A percentile compares a stretch with the other conserved stretches of the same genome.
Evolutionary conservation across 2,329 filamentous ascomycete genomes (phyloP).

Genomic region (Colletotrichum nymphaeae): DNA sequence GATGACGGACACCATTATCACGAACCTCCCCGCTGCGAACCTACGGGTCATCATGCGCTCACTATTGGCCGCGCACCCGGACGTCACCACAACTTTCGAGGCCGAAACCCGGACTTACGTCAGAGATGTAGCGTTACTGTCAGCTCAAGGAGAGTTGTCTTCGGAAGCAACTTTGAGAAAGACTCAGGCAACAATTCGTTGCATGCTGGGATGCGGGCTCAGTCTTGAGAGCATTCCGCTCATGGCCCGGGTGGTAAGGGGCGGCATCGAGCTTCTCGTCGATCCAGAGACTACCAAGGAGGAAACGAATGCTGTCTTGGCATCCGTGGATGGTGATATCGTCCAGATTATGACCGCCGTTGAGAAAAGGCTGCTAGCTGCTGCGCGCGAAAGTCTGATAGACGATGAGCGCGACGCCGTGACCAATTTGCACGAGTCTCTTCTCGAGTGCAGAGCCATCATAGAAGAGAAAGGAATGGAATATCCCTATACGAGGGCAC

Average conservation of each 20-base stretch:
- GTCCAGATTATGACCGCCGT: constrained; percentile 50
- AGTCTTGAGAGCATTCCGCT: constrained; percentile 37
- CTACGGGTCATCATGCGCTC: constrained; percentile 51
- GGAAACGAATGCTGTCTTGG: constrained; percentile 7
- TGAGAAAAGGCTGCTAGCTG: constrained; percentile 43
- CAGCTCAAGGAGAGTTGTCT: background rate
- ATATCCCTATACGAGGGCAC: constrained; percentile 17
- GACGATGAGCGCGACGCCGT: constrained; percentile 31
- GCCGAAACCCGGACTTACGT: constrained; percentile 44
- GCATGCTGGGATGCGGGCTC: constrained; percentile 42
- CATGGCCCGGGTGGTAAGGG: constrained; percentile 25
- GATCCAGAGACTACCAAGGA: background rate
- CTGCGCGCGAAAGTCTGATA: constrained; percentile 37
- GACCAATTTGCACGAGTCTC: background rate
- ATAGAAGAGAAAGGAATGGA: background rate
- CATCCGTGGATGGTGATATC: constrained; percentile 44
- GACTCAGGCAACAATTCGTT: constrained; percentile 38
- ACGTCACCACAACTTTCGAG: constrained; percentile 47
- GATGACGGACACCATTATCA: constrained; percentile 58
- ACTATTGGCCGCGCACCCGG: constrained; percentile 38
- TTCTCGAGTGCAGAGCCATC: background rate
- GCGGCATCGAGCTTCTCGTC: constrained; percentile 18
- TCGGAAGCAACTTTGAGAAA: constrained; percentile 13
- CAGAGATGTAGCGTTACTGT: constrained; percentile 32
- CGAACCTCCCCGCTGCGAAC: constrained; percentile 53